These are phyloP conservation scores for Skeletonema tropicum DNA, from an alignment of 108 stramenopile genomes.

Conservation along the genomic window DNA sequence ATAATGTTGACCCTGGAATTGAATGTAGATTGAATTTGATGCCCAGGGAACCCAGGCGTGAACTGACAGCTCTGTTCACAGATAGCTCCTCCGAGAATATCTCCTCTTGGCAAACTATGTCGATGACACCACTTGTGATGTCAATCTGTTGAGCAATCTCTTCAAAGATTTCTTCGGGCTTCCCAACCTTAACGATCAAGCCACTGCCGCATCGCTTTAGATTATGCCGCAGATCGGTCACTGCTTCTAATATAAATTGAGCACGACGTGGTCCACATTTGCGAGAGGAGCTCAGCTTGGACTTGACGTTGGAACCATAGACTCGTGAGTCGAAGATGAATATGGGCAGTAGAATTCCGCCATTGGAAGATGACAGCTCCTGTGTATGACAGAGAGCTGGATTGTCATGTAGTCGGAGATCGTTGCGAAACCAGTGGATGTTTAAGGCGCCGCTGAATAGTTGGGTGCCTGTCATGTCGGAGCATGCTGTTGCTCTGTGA, in stretches of 20 bases:
- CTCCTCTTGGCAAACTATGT: slow-evolving; percentile 58
- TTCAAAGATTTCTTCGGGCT: slow-evolving; percentile 54
- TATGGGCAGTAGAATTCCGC: slow-evolving; percentile 52
- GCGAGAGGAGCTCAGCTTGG: slow-evolving; percentile 35
- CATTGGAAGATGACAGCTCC: neutral
- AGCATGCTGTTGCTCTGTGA: no score
- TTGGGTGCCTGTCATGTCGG: no score
- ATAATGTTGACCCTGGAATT: slow-evolving; percentile 84
- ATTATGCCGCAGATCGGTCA: slow-evolving; percentile 53
- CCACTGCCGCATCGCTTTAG: slow-evolving; percentile 50
- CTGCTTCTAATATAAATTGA: slow-evolving; percentile 65
- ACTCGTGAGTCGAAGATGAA: slow-evolving; percentile 65
- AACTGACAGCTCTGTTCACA: slow-evolving; percentile 43
- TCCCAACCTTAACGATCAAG: slow-evolving; percentile 52
- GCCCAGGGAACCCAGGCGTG: slow-evolving; percentile 7
- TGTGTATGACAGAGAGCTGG: slow-evolving; percentile 48
- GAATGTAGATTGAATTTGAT: slow-evolving; percentile 28
- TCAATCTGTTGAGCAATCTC: neutral
- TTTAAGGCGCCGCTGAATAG: neutral
- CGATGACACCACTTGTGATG: slow-evolving; percentile 1
- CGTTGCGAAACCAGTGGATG: slow-evolving; percentile 69
- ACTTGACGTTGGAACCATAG: slow-evolving; percentile 46
- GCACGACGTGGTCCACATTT: slow-evolving; percentile 71
- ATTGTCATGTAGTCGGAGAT: slow-evolving; percentile 72
- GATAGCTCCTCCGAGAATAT: slow-evolving; percentile 57